phyloP scores from a whole-genome alignment of 306 rosid species.

The Chamaecrista fasciculata region DNA sequence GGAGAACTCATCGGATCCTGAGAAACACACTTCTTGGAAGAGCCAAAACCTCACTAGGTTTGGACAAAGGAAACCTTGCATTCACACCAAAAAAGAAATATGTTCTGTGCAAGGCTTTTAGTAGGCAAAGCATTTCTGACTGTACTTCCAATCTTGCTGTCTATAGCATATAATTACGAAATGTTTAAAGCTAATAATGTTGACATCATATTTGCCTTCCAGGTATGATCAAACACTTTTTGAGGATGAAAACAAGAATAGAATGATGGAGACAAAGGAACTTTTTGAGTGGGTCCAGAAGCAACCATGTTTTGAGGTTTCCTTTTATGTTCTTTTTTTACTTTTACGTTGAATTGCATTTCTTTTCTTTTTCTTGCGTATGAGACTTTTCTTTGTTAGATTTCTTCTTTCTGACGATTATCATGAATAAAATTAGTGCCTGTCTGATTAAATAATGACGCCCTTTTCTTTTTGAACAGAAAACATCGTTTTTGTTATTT shows the following conservation, averaged over 20 bases:
- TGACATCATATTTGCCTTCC: constrained; percentile 35
- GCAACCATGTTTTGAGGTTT: constrained; percentile 95
- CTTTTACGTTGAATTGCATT: background rate
- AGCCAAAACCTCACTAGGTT: too few species aligned
- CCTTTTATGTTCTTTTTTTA: constrained; percentile 24
- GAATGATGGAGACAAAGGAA: constrained; percentile 93
- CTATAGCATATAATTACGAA: constrained; percentile 12
- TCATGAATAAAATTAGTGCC: background rate
- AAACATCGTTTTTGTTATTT: constrained; percentile 94
- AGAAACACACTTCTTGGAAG: too few species aligned
- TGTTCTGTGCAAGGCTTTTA: background rate
- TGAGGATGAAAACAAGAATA: constrained; percentile 88
- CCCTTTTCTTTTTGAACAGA: constrained; percentile 49
- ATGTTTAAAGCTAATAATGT: constrained; percentile 19
- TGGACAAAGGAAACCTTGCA: too few species aligned
- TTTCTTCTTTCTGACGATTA: background rate
- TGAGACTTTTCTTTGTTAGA: constrained; percentile 7
- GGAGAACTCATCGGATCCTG: too few species aligned
- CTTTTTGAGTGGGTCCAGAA: constrained; percentile 92
- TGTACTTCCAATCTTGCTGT: constrained; percentile 11
- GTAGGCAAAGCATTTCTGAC: background rate
- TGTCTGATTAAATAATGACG: constrained; percentile 12
- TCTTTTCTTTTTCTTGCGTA: background rate
- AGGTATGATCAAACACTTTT: constrained; percentile 97
- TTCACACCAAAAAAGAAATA: too few species aligned